Evolutionary conservation across 768 basidiomycete species (phyloP).

Genomic region (Kwoniella sp.): DNA sequence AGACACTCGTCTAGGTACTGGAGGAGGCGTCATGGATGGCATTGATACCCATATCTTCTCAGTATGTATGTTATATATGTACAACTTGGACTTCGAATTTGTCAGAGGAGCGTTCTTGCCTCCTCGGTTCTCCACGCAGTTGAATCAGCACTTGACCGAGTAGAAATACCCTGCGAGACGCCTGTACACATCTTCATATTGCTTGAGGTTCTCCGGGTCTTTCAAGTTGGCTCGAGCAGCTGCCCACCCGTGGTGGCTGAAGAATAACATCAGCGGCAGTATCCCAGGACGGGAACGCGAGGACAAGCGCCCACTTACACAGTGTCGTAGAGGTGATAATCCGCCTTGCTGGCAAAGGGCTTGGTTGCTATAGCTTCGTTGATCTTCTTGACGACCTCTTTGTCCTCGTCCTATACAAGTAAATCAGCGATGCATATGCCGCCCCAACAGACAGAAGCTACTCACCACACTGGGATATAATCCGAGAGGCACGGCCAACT

Average conservation of each 20-base stretch:
- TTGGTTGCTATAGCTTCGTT: slow-evolving; percentile 61
- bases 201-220: slow-evolving; percentile 64
- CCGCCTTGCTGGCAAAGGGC: slow-evolving; percentile 61
- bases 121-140: too few relatives aligned
- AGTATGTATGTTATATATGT: background rate
- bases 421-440: slow-evolving; percentile 24
- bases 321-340: slow-evolving; percentile 58
- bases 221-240: slow-evolving; percentile 66
- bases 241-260: slow-evolving; percentile 65
- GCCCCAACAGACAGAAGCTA: slow-evolving; percentile 17
- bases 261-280: background rate
- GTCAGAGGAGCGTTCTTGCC: too few relatives aligned
- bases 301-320: slow-evolving; percentile 29
- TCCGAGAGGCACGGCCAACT: slow-evolving; percentile 42
- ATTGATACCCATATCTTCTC: background rate
- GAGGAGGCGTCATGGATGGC: slow-evolving; percentile 19
- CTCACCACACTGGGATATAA: slow-evolving; percentile 57
- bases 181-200: slow-evolving; percentile 66
- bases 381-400: slow-evolving; percentile 59
- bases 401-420: slow-evolving; percentile 38
- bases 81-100: too few relatives aligned
- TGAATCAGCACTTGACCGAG: slow-evolving; percentile 19
- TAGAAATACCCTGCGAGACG: slow-evolving; percentile 60
- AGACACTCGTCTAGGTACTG: slow-evolving; percentile 16
- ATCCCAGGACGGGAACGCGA: slow-evolving; percentile 13